Conservation (phyloP, 139 green algal genomes). For the Chlamydomonas urium region DNA sequence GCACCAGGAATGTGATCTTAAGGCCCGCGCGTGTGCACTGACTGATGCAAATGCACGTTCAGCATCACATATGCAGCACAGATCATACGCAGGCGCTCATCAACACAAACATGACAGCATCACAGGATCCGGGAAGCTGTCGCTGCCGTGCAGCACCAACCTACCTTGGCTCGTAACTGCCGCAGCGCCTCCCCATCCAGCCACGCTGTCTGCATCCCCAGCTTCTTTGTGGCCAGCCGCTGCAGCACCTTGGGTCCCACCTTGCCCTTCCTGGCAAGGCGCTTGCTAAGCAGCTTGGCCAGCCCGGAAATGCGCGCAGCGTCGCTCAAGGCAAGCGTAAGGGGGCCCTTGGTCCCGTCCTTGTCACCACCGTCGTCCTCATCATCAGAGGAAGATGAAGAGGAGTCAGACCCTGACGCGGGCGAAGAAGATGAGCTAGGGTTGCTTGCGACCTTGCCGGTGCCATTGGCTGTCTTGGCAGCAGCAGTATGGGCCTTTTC, state of each 20-base stretch:
- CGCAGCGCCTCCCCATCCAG: no score
- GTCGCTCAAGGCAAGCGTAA: background rate
- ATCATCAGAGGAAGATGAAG: background rate
- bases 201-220: no score
- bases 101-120: no score
- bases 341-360: background rate
- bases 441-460: background rate
- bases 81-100: no score
- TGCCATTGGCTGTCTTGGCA: background rate
- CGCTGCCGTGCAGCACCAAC: no score
- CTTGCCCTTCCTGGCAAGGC: background rate
- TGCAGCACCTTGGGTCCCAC: background rate
- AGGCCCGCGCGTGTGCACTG: constrained; percentile 8
- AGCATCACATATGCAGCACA: no score
- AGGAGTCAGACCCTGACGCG: background rate
- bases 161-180: no score
- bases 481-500: background rate
- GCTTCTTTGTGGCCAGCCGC: background rate
- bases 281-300: background rate
- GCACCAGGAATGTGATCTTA: constrained; percentile 9
- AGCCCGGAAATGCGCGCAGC: background rate
- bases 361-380: background rate
- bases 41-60: no score
- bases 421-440: background rate
- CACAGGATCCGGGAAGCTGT: no score